Percentiles rank a stretch among this genome's conserved stretches.
Evolutionary conservation across 768 basidiomycete genomes (phyloP).

Genomic region (Amanita polypyramis): DNA sequence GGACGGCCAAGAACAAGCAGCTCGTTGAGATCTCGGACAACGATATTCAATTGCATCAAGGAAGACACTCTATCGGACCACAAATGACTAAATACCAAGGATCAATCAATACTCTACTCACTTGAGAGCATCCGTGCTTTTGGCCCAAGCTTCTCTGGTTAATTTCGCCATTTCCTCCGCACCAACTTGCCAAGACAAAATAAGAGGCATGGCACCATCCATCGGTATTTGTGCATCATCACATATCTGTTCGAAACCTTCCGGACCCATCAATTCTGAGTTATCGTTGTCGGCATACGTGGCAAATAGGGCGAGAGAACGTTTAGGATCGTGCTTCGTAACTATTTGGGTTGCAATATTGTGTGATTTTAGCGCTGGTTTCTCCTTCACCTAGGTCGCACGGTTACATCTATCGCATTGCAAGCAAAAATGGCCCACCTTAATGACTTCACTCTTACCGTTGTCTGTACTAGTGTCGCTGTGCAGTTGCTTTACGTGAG

Average conservation of each 20-base stretch:
- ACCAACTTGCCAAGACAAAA: constrained; percentile 67
- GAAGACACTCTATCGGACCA: constrained; percentile 28
- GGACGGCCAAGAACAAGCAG: constrained; percentile 45
- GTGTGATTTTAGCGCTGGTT: constrained; percentile 8
- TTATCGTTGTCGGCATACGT: constrained; percentile 49
- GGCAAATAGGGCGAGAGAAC: constrained; percentile 47
- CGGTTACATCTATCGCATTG: not conserved
- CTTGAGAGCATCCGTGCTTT: constrained; percentile 34
- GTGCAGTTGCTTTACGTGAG: constrained; percentile 34
- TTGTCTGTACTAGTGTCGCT: constrained; percentile 33
- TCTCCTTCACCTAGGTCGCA: not conserved
- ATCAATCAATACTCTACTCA: constrained; percentile 14
- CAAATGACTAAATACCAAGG: not conserved
- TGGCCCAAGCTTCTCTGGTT: constrained; percentile 59
- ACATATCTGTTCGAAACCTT: constrained; percentile 65
- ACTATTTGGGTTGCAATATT: constrained; percentile 12
- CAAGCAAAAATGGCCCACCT: constrained; percentile 13
- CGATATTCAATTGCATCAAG: constrained; percentile 34
- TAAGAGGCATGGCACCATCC: constrained; percentile 61
- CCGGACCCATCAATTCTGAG: constrained; percentile 52
- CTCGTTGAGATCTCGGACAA: constrained; percentile 50
- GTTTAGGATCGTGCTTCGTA: constrained; percentile 23
- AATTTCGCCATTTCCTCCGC: constrained; percentile 68
- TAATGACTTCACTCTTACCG: constrained; percentile 6
- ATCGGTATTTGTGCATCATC: constrained; percentile 59